Base-by-base conservation (phyloP, 257 asterid species). In the Nemophila menziesii region DNA sequence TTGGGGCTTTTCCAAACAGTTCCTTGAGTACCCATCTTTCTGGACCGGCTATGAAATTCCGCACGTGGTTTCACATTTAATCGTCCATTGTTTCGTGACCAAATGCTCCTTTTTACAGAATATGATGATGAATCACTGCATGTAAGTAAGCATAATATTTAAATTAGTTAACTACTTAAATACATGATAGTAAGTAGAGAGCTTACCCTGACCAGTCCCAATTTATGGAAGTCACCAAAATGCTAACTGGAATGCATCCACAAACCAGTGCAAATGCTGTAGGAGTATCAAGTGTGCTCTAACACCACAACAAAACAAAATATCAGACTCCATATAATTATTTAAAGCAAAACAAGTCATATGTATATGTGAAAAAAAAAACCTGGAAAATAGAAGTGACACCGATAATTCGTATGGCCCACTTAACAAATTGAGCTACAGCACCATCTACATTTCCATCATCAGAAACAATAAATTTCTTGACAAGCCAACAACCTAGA, bases 391-490 rank as follows among this genome's bases (percentile, higher is more conserved):
- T 60, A 43, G 68, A 77, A 43, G 92, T 71, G 70, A 72, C 75
- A 9, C 82, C 87, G 55, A 82, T 58, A 22, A 70, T 56, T 13
- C 89, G 85, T 50, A 86, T 62, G 64, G 93, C 87, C 97, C 94
- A 86, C 65, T 82, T 82, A 41, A 86, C 97, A 61, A 82, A 86
- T 43, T 79, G 87, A 40, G 97, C 84, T 5, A 86, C 62, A 10
- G 92, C 86, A 51, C 61, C 78, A 55, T 86, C 93, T 51, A 86
- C 94, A 21, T 72, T 82, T 65, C 97, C 97, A 61, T 86, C 92
- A 22, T 77, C 82, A 5, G 68, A 65, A 48, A 86, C 82, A 57
- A 86, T 82, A 69, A 70, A 86, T 51, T 82, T 86, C 49, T 83
- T 73, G 27, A 86, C 97, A 55, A 82, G 86, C 94, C 94, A 86